These are phyloP conservation scores for Venustampulla echinocandica DNA, from an alignment of 495 filamentous ascomycete species.

Conservation along the genomic window DNA sequence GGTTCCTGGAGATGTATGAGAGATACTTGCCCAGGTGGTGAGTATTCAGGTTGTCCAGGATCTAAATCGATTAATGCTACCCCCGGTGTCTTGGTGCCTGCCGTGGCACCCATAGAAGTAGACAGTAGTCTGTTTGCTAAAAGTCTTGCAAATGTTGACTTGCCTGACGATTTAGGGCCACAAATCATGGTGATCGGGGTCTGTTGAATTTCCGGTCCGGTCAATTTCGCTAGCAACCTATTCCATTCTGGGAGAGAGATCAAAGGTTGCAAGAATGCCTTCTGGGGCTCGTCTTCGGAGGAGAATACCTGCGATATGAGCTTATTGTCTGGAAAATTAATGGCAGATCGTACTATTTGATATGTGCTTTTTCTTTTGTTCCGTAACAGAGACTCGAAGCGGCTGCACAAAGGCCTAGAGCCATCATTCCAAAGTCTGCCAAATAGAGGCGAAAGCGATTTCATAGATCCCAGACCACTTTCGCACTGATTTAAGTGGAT, in stretches of 20 bases:
- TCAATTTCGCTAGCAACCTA: conserved; percentile 30
- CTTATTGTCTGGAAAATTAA: background rate
- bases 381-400: conserved; percentile 3
- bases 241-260: conserved; percentile 61
- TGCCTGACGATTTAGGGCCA: conserved; percentile 77
- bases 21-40: conserved; percentile 66
- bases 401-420: conserved; percentile 21
- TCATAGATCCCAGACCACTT: conserved; percentile 47
- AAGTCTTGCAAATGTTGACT: conserved; percentile 76
- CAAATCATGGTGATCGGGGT: conserved; percentile 50
- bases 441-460: conserved; percentile 58
- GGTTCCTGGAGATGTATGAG: conserved; percentile 54
- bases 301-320: conserved; percentile 33
- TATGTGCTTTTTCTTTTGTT: conserved; percentile 8
- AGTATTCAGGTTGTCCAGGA: conserved; percentile 76
- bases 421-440: conserved; percentile 63
- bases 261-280: conserved; percentile 46
- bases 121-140: conserved; percentile 66
- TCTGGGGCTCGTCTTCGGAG: conserved; percentile 35
- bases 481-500: conserved; percentile 41
- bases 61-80: conserved; percentile 73
- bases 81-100: conserved; percentile 21
- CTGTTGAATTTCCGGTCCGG: conserved; percentile 33
- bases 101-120: conserved; percentile 38
- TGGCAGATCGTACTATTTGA: conserved; percentile 7